Conservation (phyloP, 2,329 filamentous ascomycete species). For the Coniochaeta prunicola region DNA sequence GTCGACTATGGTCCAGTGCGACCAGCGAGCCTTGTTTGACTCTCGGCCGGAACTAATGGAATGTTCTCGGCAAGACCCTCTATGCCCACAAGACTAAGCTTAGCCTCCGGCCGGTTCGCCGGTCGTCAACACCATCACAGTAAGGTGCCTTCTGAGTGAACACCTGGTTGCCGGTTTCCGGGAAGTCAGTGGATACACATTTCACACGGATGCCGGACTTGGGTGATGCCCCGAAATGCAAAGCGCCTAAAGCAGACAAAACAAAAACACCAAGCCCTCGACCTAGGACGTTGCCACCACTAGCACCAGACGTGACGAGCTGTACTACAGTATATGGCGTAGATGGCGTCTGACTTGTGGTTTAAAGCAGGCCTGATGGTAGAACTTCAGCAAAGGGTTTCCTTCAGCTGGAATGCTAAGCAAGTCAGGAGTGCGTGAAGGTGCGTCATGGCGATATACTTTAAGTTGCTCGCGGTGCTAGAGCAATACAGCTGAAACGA, state of each 20-base stretch:
- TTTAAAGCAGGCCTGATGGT: neutral
- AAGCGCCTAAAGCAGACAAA: neutral
- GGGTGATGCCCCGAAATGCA: neutral
- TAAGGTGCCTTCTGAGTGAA: too few relatives aligned
- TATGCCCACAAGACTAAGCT: neutral
- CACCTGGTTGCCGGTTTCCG: too few relatives aligned
- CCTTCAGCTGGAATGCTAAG: neutral
- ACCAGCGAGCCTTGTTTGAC: neutral
- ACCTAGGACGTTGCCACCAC: neutral
- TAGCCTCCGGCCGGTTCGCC: neutral
- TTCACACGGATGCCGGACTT: neutral
- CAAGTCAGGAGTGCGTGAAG: neutral
- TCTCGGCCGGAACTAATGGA: neutral
- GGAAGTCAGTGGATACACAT: too few relatives aligned
- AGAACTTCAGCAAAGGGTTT: neutral
- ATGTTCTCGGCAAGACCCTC: neutral
- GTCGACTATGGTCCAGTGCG: neutral
- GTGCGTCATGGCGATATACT: neutral
- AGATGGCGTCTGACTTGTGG: neutral
- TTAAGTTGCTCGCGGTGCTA: conserved; percentile 19
- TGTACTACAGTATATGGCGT: neutral
- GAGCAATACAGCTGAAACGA: conserved; percentile 30
- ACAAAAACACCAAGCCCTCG: neutral
- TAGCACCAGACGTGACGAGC: neutral
- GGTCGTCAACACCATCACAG: too few relatives aligned